A percentile compares a stretch with the other conserved stretches of the same genome.
Evolutionary conservation across 805 yeast genomes (phyloP).

Genomic region (Candida ponderosae): DNA sequence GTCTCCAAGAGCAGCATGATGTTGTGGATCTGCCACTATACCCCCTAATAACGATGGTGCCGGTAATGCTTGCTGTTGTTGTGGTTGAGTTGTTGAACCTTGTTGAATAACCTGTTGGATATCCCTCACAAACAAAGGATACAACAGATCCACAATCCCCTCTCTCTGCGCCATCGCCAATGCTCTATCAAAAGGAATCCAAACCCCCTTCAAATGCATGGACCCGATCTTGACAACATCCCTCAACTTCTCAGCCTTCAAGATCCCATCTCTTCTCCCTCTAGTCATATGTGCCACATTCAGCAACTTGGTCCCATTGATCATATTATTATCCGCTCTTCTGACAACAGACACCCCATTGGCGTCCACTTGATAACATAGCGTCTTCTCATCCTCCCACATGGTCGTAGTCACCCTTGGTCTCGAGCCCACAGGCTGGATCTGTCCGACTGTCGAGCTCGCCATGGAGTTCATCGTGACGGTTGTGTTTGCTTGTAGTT

Average conservation of each 20-base stretch:
- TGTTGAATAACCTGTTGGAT: constrained; percentile 42
- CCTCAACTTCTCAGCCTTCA: constrained; percentile 67
- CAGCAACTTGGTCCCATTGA: constrained; percentile 76
- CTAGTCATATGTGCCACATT: constrained; percentile 85
- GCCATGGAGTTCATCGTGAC: background rate
- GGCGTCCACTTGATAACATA: constrained; percentile 82
- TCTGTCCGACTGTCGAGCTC: constrained; percentile 14
- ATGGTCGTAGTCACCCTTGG: constrained; percentile 74
- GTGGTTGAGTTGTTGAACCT: constrained; percentile 24
- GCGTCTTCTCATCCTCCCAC: constrained; percentile 85
- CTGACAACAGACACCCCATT: constrained; percentile 74
- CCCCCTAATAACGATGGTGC: background rate
- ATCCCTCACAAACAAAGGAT: constrained; percentile 68
- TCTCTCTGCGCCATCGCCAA: constrained; percentile 75
- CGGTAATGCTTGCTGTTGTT: constrained; percentile 3
- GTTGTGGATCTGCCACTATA: constrained; percentile 1
- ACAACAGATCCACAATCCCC: constrained; percentile 58
- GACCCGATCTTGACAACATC: constrained; percentile 83
- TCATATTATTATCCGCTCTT: constrained; percentile 79
- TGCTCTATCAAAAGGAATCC: constrained; percentile 86
- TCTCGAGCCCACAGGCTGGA: constrained; percentile 26
- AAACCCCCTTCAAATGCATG: constrained; percentile 83
- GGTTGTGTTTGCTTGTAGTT: background rate
- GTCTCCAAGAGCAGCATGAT: constrained; percentile 2
- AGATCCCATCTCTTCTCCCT: constrained; percentile 78